Evolutionary conservation across 2,329 filamentous ascomycete genomes (phyloP).

Genomic region (Onygena corvina): DNA sequence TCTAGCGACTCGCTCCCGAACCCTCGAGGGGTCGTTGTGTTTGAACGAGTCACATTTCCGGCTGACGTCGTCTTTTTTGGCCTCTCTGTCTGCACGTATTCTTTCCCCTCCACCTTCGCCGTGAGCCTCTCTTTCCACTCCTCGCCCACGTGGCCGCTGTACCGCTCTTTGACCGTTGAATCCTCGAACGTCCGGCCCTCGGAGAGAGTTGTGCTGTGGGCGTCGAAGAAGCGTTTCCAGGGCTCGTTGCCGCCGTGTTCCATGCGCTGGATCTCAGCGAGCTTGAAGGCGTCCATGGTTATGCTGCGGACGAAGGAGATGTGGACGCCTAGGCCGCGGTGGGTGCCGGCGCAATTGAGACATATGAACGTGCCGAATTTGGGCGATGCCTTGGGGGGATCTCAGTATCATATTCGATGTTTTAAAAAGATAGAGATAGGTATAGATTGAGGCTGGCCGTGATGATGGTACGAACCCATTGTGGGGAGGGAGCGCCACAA

Average conservation of each 20-base stretch:
- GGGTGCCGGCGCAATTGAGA: slow-evolving; percentile 85
- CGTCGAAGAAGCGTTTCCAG: slow-evolving; percentile 79
- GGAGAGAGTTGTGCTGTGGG: slow-evolving; percentile 53
- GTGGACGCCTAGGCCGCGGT: slow-evolving; percentile 89
- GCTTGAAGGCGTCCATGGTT: slow-evolving; percentile 98
- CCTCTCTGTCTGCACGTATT: slow-evolving; percentile 67
- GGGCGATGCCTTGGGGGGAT: slow-evolving; percentile 53
- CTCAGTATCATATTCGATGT: background rate
- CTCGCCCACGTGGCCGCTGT: slow-evolving; percentile 79
- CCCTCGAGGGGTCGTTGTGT: slow-evolving; percentile 24
- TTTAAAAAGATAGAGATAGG: slow-evolving; percentile 3
- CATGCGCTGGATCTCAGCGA: slow-evolving; percentile 86
- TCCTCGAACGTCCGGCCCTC: slow-evolving; percentile 66
- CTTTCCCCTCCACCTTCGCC: slow-evolving; percentile 74
- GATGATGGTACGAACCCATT: slow-evolving; percentile 60
- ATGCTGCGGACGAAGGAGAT: slow-evolving; percentile 97
- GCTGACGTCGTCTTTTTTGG: slow-evolving; percentile 25
- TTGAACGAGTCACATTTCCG: slow-evolving; percentile 23
- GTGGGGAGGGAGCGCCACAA: slow-evolving; percentile 86
- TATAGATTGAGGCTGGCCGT: slow-evolving; percentile 9
- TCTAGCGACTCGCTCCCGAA: slow-evolving; percentile 18
- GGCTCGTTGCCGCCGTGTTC: slow-evolving; percentile 76
- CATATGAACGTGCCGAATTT: slow-evolving; percentile 99
- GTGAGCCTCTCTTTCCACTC: slow-evolving; percentile 87
- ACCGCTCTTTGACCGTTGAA: slow-evolving; percentile 78